phyloP scores from a whole-genome alignment of 257 asterid genomes.

The Mitragyna speciosa region DNA sequence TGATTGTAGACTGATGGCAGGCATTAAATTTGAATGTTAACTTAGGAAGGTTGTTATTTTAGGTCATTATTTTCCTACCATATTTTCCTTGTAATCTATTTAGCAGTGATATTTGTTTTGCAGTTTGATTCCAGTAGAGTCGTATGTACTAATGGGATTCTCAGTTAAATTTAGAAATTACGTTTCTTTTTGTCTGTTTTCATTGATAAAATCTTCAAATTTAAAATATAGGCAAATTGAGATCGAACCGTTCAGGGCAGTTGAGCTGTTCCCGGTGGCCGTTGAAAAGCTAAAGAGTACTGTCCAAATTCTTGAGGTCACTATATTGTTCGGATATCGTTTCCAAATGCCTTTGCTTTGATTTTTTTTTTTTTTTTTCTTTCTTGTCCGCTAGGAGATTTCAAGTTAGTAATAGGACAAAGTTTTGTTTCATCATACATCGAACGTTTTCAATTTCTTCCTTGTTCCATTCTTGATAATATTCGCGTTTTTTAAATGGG shows the following conservation, averaged over 20 bases:
- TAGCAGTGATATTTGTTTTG: slow-evolving; percentile 7
- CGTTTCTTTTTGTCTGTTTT: not conserved
- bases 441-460: not conserved
- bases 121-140: slow-evolving; percentile 8
- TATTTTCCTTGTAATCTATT: slow-evolving; percentile 14
- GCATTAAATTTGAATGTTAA: slow-evolving; percentile 15
- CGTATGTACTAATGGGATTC: slow-evolving; percentile 3
- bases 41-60: slow-evolving; percentile 16
- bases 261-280: not conserved
- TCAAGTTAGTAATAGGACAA: too few species aligned
- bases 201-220: not conserved
- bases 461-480: too few species aligned
- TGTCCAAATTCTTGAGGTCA: not conserved
- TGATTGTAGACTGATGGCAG: slow-evolving; percentile 8
- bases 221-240: not conserved
- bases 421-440: too few species aligned
- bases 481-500: not conserved
- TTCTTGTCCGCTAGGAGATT: not conserved
- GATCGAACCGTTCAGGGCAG: slow-evolving; percentile 27
- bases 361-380: too few species aligned
- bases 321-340: not conserved
- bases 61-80: slow-evolving; percentile 13
- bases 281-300: slow-evolving; percentile 2
- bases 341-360: not conserved
- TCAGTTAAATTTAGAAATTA: not conserved